Base-by-base conservation (phyloP, 2,329 filamentous ascomycete genomes). In the Aciculosporium take region DNA sequence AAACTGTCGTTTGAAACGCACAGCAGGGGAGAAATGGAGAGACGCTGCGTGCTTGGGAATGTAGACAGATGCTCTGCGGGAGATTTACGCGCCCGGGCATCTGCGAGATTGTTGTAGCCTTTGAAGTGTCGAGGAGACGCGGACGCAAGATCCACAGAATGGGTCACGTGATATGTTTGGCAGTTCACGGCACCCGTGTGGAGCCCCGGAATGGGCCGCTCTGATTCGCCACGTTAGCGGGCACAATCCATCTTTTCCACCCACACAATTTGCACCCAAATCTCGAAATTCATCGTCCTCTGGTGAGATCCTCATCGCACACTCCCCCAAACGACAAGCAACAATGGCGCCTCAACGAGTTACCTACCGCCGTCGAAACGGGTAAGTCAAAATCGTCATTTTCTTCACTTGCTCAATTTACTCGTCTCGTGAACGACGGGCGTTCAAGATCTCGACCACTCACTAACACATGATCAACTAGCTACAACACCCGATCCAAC, bases 401-500 rank as follows among this genome's bases (percentile, higher is more conserved):
- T 10, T 30, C 20, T 18, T 24, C 17, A n/a, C n/a, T n/a, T n/a
- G 36, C 29, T 7, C n/a, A 21, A 45, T 28, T 42, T 20, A 17
- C 33, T 38, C 35, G 13, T 37, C 33, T 38, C 35, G 13, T 37
- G 17, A 20, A 29, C 6, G 13, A 23, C 12, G 7, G 3, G 3
- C 5, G 9, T 17, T 13, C 18, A 25, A 15, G 23, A 35, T 13
- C 8, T 21, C 17, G 8, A 35, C 15, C 23, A 23, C 15, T 5
- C 30, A 39, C 45, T 45, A 41, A 39, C 31, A 33, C 12, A 28
- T 42, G 30, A 25, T 33, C 20, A n/a, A 30, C 12, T 34, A 91
- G 85, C 65, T 98, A 96, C 84, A 96, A 96, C 81, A 96, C 89
- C 67, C 75, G 75, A 66, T 94, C 85, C 68, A 95, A 98, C 84